These are phyloP conservation scores for Onygena corvina DNA, from an alignment of 2,329 filamentous ascomycete species.

Conservation along the genomic window DNA sequence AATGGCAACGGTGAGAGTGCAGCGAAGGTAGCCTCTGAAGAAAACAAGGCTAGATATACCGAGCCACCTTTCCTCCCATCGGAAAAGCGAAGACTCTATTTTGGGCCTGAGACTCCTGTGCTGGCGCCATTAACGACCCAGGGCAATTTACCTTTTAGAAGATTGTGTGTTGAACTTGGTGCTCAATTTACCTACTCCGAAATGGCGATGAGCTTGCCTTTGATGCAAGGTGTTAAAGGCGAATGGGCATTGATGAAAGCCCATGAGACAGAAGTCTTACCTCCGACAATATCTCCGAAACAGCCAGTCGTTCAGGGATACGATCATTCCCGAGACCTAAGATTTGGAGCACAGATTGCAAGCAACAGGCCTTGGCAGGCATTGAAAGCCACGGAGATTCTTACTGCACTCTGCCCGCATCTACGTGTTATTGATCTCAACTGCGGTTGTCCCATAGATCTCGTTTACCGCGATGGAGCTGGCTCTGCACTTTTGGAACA, in stretches of 20 bases:
- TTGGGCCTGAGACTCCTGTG: conserved; percentile 82
- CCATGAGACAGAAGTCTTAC: conserved; percentile 65
- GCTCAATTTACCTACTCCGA: conserved; percentile 94
- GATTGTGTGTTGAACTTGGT: conserved; percentile 77
- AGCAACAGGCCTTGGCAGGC: conserved; percentile 86
- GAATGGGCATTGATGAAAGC: conserved; percentile 95
- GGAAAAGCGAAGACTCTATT: conserved; percentile 88
- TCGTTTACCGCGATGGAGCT: conserved; percentile 76
- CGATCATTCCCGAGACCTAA: conserved; percentile 68
- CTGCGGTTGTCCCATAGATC: conserved; percentile 92
- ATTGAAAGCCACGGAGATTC: conserved; percentile 72
- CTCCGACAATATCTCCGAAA: conserved; percentile 52
- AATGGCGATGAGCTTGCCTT: conserved; percentile 86
- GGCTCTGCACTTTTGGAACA: conserved; percentile 87
- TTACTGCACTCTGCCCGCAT: conserved; percentile 65
- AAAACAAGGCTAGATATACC: conserved; percentile 67
- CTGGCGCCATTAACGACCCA: conserved; percentile 94
- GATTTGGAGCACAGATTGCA: conserved; percentile 85
- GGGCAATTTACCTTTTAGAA: conserved; percentile 86
- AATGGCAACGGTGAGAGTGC: conserved; percentile 16
- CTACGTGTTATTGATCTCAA: conserved; percentile 89
- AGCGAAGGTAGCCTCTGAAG: conserved; percentile 41
- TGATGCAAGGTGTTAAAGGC: conserved; percentile 77
- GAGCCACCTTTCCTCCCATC: conserved; percentile 81
- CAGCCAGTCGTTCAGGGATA: conserved; percentile 58